A percentile compares a stretch with the other conserved stretches of the same genome.
These are phyloP conservation scores for Euphorbia peplus DNA, from an alignment of 345 rosid species.

Conservation along the genomic window DNA sequence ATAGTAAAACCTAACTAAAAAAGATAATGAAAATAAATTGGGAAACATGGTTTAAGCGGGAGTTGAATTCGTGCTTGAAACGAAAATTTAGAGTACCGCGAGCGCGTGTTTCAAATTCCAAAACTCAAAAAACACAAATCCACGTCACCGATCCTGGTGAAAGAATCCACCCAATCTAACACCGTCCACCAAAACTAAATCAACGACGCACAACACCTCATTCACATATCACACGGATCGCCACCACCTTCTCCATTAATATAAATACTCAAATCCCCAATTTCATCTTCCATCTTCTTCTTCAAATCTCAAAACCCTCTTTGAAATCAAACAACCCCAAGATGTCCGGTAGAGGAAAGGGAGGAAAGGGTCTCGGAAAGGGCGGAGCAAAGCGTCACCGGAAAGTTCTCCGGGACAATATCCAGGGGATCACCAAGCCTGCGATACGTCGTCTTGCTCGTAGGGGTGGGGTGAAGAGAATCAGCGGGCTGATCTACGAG, in stretches of 20 bases:
- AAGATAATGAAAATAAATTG: too few relatives aligned
- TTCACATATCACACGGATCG: slow-evolving; percentile 15
- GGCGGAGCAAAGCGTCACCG: slow-evolving; percentile 46
- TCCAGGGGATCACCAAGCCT: slow-evolving; percentile 43
- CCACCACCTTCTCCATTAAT: neutral
- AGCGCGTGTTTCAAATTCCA: neutral
- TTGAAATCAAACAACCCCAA: neutral
- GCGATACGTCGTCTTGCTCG: slow-evolving; percentile 40
- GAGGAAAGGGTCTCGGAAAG: slow-evolving; percentile 43
- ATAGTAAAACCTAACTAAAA: too few relatives aligned
- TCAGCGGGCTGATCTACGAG: slow-evolving; percentile 42
- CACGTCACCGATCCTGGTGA: slow-evolving; percentile 32
- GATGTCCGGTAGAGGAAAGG: slow-evolving; percentile 45
- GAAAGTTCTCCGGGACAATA: slow-evolving; percentile 39
- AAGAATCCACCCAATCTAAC: neutral
- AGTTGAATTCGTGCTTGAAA: too few relatives aligned
- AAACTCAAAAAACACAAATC: slow-evolving; percentile 5
- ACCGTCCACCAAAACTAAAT: slow-evolving; percentile 17
- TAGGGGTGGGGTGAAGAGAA: slow-evolving; percentile 41
- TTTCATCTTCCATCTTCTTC: neutral
- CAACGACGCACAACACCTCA: slow-evolving; percentile 3
- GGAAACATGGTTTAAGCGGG: too few relatives aligned
- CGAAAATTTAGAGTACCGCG: neutral
- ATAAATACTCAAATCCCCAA: neutral
- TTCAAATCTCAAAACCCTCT: neutral